Evolutionary conservation across 2,329 filamentous ascomycete species (phyloP).

Genomic region (Ophiostoma tasmaniense): DNA sequence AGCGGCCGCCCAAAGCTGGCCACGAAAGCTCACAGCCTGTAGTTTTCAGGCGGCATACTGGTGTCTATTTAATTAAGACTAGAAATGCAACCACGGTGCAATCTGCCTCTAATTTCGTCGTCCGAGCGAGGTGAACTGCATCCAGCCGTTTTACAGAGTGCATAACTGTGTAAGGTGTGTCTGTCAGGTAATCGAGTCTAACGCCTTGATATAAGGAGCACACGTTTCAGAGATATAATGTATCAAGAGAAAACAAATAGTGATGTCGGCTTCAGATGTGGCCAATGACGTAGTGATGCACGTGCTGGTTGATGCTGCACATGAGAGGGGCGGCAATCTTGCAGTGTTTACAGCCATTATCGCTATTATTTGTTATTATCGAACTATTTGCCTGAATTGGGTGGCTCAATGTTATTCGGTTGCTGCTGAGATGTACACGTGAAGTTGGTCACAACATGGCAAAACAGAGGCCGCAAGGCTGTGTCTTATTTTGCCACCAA

Average conservation of each 20-base stretch:
- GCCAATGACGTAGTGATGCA: constrained; percentile 2
- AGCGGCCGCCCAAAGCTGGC: not conserved
- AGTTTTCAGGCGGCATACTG: too few species aligned
- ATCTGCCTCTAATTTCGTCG: too few species aligned
- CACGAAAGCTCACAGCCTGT: not conserved
- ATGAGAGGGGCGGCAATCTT: not conserved
- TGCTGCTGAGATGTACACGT: too few species aligned
- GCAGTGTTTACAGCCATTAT: not conserved
- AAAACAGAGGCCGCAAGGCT: not conserved
- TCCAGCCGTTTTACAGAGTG: too few species aligned
- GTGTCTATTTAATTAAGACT: too few species aligned
- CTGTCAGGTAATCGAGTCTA: too few species aligned
- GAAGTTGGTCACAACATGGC: not conserved
- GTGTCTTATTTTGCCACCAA: not conserved
- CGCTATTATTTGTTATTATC: not conserved
- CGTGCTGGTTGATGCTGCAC: not conserved
- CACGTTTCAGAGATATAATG: too few species aligned
- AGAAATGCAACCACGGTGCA: not conserved
- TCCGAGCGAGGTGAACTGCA: too few species aligned
- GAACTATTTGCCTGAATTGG: not conserved
- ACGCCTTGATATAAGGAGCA: too few species aligned
- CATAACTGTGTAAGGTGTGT: too few species aligned
- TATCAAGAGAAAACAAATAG: not conserved
- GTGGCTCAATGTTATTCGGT: not conserved
- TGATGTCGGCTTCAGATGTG: not conserved